Conservation (phyloP, 2,329 filamentous ascomycete species). For the Hortaea sp. region DNA sequence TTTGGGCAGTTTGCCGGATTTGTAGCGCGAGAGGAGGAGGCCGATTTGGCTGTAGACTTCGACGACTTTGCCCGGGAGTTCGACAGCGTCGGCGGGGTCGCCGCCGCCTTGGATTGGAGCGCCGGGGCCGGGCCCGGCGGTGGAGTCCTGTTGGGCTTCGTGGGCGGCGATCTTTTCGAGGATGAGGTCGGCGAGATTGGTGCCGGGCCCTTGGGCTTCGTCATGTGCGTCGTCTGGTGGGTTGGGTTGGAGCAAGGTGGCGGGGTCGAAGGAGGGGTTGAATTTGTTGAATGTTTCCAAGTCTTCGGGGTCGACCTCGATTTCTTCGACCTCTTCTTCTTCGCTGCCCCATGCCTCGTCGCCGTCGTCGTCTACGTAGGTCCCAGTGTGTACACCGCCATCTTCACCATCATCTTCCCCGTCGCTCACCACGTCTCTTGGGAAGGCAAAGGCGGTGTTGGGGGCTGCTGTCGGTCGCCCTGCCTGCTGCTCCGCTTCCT, state of each 20-base stretch:
- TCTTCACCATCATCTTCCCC: conserved; percentile 41
- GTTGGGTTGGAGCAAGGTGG: conserved; percentile 56
- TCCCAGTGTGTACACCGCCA: conserved; percentile 41
- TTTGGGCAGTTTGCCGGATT: conserved; percentile 92
- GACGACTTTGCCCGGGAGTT: conserved; percentile 81
- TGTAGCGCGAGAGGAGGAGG: conserved; percentile 81
- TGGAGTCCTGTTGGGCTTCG: conserved; percentile 55
- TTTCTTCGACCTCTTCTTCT: conserved; percentile 51
- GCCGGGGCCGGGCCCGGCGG: conserved; percentile 43
- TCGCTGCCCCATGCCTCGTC: conserved; percentile 64
- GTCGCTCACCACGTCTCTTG: conserved; percentile 29
- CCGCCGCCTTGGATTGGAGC: conserved; percentile 47
- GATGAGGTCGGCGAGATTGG: conserved; percentile 87
- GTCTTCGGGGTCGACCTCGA: conserved; percentile 80
- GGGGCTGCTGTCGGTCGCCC: conserved; percentile 29
- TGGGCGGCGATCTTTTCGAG: conserved; percentile 88
- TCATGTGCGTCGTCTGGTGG: conserved; percentile 36
- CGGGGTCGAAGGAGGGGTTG: conserved; percentile 63
- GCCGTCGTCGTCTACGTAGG: conserved; percentile 39
- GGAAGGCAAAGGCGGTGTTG: conserved; percentile 67
- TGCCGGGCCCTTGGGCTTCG: conserved; percentile 34
- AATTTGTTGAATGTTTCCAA: conserved; percentile 87
- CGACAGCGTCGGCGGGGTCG: conserved; percentile 65
- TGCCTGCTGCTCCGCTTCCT: conserved; percentile 44
- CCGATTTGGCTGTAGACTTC: conserved; percentile 94